phyloP scores from a whole-genome alignment of 352 stramenopile genomes.

The Blastocystis hominis region DNA sequence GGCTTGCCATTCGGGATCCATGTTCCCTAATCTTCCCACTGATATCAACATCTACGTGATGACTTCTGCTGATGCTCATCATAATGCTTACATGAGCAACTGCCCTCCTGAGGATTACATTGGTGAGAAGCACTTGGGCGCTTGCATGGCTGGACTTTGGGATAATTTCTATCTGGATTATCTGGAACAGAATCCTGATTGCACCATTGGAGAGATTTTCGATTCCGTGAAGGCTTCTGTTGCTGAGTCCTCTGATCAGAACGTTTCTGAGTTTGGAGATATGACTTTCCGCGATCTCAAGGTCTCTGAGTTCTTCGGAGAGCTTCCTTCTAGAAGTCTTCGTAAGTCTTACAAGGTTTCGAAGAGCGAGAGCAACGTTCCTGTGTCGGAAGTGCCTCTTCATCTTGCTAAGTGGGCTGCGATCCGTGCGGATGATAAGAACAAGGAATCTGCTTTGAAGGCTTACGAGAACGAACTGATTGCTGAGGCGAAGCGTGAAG shows the following conservation, averaged over 20 bases:
- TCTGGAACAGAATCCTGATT: not conserved
- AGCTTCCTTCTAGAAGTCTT: too few relatives aligned
- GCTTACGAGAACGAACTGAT: not conserved
- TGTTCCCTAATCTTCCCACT: constrained; percentile 3
- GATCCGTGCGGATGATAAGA: constrained; percentile 19
- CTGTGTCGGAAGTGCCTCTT: not conserved
- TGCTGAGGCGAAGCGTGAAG: not conserved
- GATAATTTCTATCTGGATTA: constrained; percentile 44
- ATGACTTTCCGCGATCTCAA: not conserved
- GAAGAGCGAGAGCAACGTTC: not conserved
- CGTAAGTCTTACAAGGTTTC: not conserved
- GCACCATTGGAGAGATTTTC: not conserved
- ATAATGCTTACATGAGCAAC: not conserved
- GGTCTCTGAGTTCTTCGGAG: constrained; percentile 13
- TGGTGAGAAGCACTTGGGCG: constrained; percentile 15
- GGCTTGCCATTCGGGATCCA: constrained; percentile 45
- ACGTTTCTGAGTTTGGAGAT: constrained; percentile 42
- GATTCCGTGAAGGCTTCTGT: not conserved
- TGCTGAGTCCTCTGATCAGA: constrained; percentile 23
- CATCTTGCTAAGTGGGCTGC: constrained; percentile 25
- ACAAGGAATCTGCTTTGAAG: not conserved
- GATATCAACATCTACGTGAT: constrained; percentile 37
- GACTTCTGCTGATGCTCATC: constrained; percentile 29
- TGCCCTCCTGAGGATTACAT: constrained; percentile 48
- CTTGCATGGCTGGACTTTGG: constrained; percentile 1